These are phyloP conservation scores for Rhizopogon salebrosus DNA, from an alignment of 768 basidiomycete species.

Conservation along the genomic window DNA sequence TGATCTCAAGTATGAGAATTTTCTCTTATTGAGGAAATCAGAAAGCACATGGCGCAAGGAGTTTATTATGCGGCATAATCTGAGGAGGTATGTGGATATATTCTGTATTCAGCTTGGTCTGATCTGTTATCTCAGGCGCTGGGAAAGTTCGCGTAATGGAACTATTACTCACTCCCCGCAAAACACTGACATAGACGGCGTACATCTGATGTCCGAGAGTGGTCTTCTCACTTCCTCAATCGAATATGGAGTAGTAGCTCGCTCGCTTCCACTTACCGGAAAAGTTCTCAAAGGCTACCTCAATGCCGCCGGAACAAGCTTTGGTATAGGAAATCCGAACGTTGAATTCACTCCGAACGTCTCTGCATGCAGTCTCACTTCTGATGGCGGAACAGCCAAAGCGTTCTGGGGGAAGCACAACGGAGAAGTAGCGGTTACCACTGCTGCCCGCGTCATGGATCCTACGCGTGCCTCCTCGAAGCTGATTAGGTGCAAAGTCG, in stretches of 20 bases:
- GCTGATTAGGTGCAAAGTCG: slow-evolving; percentile 42
- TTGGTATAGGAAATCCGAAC: slow-evolving; percentile 70
- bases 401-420: slow-evolving; percentile 70
- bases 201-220: slow-evolving; percentile 53
- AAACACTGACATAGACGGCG: slow-evolving; percentile 47
- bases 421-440: slow-evolving; percentile 63
- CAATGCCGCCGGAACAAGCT: slow-evolving; percentile 52
- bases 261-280: slow-evolving; percentile 67
- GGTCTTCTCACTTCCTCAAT: slow-evolving; percentile 60
- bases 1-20: slow-evolving; percentile 40
- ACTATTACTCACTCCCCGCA: slow-evolving; percentile 63
- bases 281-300: slow-evolving; percentile 67
- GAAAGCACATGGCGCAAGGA: slow-evolving; percentile 67
- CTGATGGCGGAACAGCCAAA: slow-evolving; percentile 61
- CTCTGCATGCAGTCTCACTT: slow-evolving; percentile 50
- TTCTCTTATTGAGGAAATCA: slow-evolving; percentile 49
- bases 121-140: slow-evolving; percentile 44
- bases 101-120: not conserved
- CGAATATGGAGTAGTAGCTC: slow-evolving; percentile 65
- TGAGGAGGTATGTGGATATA: slow-evolving; percentile 42
- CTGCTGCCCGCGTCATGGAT: slow-evolving; percentile 57
- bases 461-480: slow-evolving; percentile 37
- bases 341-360: slow-evolving; percentile 69
- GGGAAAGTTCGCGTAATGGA: slow-evolving; percentile 57
- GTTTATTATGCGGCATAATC: slow-evolving; percentile 51